Conservation (phyloP, 495 filamentous ascomycete species). For the Neurospora intermedia region DNA sequence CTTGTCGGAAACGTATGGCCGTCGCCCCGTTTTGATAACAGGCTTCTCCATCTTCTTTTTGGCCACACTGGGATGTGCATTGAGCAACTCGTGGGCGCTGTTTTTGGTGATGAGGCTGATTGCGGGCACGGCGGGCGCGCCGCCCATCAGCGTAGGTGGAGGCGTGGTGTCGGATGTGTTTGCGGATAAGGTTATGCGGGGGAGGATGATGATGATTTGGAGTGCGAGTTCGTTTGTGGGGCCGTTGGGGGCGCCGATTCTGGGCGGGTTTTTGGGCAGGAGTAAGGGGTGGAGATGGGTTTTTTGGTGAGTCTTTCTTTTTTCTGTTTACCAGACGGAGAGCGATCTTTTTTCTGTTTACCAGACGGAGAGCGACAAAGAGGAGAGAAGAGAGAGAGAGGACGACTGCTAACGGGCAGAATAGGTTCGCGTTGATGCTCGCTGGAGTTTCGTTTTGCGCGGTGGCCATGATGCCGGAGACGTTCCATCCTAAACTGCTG, state of each 20-base stretch:
- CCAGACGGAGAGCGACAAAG: too few species aligned
- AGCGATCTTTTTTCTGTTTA: too few species aligned
- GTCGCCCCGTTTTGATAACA: constrained; percentile 57
- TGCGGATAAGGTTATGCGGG: constrained; percentile 11
- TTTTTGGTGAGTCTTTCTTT: constrained; percentile 31
- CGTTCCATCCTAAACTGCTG: constrained; percentile 39
- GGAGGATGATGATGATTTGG: constrained; percentile 22
- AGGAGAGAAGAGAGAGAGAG: too few species aligned
- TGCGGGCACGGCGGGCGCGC: constrained; percentile 58
- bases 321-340: too few species aligned
- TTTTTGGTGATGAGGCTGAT: constrained; percentile 23
- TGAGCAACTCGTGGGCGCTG: constrained; percentile 42
- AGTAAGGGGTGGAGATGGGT: constrained; percentile 38
- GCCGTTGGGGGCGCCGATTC: constrained; percentile 37
- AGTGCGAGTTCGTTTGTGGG: constrained; percentile 22
- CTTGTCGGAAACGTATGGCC: constrained; percentile 58
- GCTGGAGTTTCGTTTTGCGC: constrained; percentile 25
- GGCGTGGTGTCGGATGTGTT: constrained; percentile 76
- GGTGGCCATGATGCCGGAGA: constrained; percentile 34
- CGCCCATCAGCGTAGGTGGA: constrained; percentile 71
- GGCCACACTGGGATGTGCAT: constrained; percentile 62
- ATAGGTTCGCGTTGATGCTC: constrained; percentile 29
- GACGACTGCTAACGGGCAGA: neutral
- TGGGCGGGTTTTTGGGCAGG: constrained; percentile 28
- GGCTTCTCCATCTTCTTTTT: constrained; percentile 61